Evolutionary conservation across 176 grass and related monocot genomes (phyloP), one percentile per base, ranked within the genome.

Genomic region (Aegilops speltoides): DNA sequence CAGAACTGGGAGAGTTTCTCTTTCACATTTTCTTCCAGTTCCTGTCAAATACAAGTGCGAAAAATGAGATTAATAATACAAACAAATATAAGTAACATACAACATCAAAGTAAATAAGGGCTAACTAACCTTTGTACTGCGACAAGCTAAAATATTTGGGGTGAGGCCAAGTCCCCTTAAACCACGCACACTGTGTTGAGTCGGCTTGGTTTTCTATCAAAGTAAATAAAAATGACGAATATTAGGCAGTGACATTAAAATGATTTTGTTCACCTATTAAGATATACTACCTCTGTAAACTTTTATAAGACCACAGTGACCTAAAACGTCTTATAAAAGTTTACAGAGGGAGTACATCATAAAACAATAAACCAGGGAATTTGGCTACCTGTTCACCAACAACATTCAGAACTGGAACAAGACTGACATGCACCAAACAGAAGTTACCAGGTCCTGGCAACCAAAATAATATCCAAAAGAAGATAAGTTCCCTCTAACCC

Each of bases 1-100:
- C 93, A 95, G 61, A 95, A 95, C 79, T 89, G 93, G 34, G 93
- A 95, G 24, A 95, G 91, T 80, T 95, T 95, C 69, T 93, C 91
- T 86, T 95, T 95, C 34, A 95, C 93, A 68, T 83, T 91, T 78
- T 89, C 84, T 76, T 93, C 91, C 82, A 95, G 50, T 32, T 77
- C 88, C 93, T 95, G 62, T 80, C 59, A 87, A 59, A 87, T 13
- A 82, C 1, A 41, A 56, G 62, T 64, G 15, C 77, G 11, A 68
- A n/a, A 86, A 61, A 8, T 34, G 57, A 45, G 23, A 24, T 43
- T 78, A 72, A 69, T 17, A 57, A 40, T 83, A 52, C 9, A 20
- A 83, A 88, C 7, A n/a, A 75, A 86, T 48, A 10, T 32, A 20
- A 43, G 54, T 10, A 85, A 54, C 10, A 50, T 64, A 46, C 36